Evolutionary conservation across 2,329 filamentous ascomycete genomes (phyloP).

Genomic region (Apiospora pterosperma): DNA sequence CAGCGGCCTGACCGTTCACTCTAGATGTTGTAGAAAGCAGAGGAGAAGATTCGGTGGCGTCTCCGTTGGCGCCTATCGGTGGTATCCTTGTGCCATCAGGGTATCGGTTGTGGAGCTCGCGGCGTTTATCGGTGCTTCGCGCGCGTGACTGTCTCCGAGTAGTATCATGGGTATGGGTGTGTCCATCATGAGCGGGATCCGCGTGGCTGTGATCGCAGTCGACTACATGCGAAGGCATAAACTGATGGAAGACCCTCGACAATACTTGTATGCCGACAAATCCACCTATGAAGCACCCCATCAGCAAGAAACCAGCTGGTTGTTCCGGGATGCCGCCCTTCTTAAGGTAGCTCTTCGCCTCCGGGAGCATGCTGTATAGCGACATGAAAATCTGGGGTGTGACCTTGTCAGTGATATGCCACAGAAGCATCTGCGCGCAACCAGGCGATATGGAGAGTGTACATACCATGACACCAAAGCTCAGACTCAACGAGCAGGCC

Average conservation of each 20-base stretch:
- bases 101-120: slow-evolving; percentile 11
- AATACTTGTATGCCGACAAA: slow-evolving; percentile 73
- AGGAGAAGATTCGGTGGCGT: slow-evolving; percentile 44
- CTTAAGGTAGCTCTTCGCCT: slow-evolving; percentile 73
- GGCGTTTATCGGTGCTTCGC: slow-evolving; percentile 18
- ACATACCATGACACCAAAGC: slow-evolving; percentile 91
- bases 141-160: slow-evolving; percentile 18
- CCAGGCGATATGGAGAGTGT: slow-evolving; percentile 1
- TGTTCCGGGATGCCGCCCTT: slow-evolving; percentile 65
- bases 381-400: slow-evolving; percentile 76
- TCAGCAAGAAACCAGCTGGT: slow-evolving; percentile 64
- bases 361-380: slow-evolving; percentile 89
- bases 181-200: slow-evolving; percentile 38
- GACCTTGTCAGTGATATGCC: background rate
- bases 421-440: background rate
- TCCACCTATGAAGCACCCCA: slow-evolving; percentile 66
- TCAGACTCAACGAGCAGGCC: slow-evolving; percentile 83
- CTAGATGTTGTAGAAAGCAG: slow-evolving; percentile 33
- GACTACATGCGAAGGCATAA: slow-evolving; percentile 75
- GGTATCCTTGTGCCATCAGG: slow-evolving; percentile 9
- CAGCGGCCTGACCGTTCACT: slow-evolving; percentile 18
- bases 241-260: slow-evolving; percentile 68
- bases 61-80: slow-evolving; percentile 14
- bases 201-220: slow-evolving; percentile 75
- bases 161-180: slow-evolving; percentile 19